Evolutionary conservation across 2,329 filamentous ascomycete genomes (phyloP), one percentile per base, ranked within the genome.

Genomic region (Hymenoscyphus linearis): DNA sequence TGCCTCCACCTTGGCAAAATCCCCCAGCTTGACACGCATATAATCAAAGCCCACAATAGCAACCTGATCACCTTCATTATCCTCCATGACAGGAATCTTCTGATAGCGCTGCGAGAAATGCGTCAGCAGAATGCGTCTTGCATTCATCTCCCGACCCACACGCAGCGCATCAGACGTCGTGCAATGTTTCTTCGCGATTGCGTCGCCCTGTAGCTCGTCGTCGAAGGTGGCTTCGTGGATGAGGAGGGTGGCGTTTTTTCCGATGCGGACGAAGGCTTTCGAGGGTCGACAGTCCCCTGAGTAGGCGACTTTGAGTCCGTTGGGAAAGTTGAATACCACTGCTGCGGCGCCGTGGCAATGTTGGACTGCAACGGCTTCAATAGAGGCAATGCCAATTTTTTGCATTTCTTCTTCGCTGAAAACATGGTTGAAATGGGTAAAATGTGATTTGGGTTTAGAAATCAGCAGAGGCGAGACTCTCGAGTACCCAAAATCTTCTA

Each of bases 211-310:
- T 68, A 96, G 83, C 69, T 95, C 90, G 72, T 96, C 91, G 68
- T 95, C 91, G 72, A 99, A 98, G 0, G 95, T 99, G 64, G 92
- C 93, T 80, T 99, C 95, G 77, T 99, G 95, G 60, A 99, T 85
- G 4, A 97, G 84, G 6, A 99, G 82, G 14, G 93, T 96, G 1
- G 89, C 87, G 64, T 86, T 86, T 53, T 78, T 77, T 53, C 90
- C 96, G 57, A 93, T 88, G 13, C 75, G 67, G 0, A 85, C 84
- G 71, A 99, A 97, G 0, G 76, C 72, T 2, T 76, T 69, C 3
- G 85, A 91, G 0, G 95, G 95, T 6, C 95, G 84, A 73, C 93
- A 98, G 77, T 99, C 95, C 60, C 95, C 95, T 4, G 91, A 96
- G 77, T 96, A 99, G 53, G 91, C 91, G 61, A 96, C 81, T 73